Percentiles rank a stretch among this genome's conserved stretches.
Conservation (phyloP, 768 basidiomycete genomes). For the Coprinellus aureogranulatus region DNA sequence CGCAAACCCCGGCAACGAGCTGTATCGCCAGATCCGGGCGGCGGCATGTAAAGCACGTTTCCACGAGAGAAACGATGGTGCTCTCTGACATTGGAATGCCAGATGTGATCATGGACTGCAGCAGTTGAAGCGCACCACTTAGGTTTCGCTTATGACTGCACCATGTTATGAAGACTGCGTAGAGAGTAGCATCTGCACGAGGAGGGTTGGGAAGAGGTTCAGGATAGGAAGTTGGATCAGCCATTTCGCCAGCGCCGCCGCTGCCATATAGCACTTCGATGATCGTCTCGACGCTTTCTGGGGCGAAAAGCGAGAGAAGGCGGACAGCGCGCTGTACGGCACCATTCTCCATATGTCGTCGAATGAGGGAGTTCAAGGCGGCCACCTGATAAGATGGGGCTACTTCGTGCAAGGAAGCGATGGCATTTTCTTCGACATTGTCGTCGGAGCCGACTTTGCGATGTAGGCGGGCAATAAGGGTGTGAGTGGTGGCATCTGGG, state of each 20-base stretch:
- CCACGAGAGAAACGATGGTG: conserved; percentile 53
- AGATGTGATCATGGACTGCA: conserved; percentile 43
- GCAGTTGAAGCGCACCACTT: conserved; percentile 42
- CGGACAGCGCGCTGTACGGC: conserved; percentile 47
- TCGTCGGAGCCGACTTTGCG: conserved; percentile 57
- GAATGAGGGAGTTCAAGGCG: conserved; percentile 70
- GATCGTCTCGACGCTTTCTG: conserved; percentile 20
- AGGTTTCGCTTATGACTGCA: conserved; percentile 45
- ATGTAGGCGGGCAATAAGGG: conserved; percentile 56
- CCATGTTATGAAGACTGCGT: conserved; percentile 60
- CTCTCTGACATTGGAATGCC: conserved; percentile 45
- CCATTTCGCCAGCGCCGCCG: neutral
- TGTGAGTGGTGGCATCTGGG: conserved; percentile 57
- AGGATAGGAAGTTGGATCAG: neutral
- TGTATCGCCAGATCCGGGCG: conserved; percentile 49
- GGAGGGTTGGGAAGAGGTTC: conserved; percentile 5
- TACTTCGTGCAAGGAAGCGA: conserved; percentile 45
- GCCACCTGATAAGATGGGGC: conserved; percentile 41
- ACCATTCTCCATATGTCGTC: conserved; percentile 53
- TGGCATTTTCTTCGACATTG: conserved; percentile 50
- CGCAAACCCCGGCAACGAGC: conserved; percentile 49
- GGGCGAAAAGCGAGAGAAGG: conserved; percentile 50
- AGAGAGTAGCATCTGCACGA: conserved; percentile 58
- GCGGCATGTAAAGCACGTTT: conserved; percentile 49
- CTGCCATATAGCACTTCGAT: conserved; percentile 18